phyloP scores from a whole-genome alignment of 768 basidiomycete species.

The Pleurotus platypus region DNA sequence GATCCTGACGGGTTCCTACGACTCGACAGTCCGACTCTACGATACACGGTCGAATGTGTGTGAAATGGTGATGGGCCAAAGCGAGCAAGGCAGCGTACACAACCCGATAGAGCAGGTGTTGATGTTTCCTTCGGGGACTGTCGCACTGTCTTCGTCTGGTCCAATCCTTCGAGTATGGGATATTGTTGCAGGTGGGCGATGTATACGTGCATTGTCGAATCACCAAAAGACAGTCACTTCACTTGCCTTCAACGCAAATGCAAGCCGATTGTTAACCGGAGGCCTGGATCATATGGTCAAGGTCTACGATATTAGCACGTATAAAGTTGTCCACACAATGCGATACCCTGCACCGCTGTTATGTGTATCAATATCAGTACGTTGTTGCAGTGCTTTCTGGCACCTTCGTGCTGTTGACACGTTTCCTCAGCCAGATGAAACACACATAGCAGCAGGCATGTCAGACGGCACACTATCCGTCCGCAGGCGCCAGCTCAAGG shows the following conservation, averaged over 20 bases:
- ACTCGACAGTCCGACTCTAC: conserved; percentile 84
- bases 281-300: conserved; percentile 98
- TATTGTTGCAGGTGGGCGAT: conserved; percentile 84
- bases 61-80: conserved; percentile 75
- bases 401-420: neutral
- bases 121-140: conserved; percentile 86
- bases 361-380: conserved; percentile 86
- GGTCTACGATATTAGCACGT: conserved; percentile 92
- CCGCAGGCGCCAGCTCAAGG: conserved; percentile 78
- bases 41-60: conserved; percentile 81
- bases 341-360: conserved; percentile 93
- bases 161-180: conserved; percentile 96
- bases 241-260: conserved; percentile 73
- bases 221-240: conserved; percentile 98
- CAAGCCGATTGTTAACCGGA: conserved; percentile 81
- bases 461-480: conserved; percentile 98
- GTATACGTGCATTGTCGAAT: conserved; percentile 88
- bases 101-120: conserved; percentile 89
- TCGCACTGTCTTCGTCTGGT: conserved; percentile 83
- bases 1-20: conserved; percentile 92
- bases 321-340: conserved; percentile 98
- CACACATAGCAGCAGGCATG: conserved; percentile 96
- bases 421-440: conserved; percentile 81
- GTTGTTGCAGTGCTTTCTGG: conserved; percentile 19
- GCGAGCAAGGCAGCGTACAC: conserved; percentile 30